These are phyloP conservation scores for Quillaja saponaria DNA, from an alignment of 306 rosid species.

Conservation along the genomic window DNA sequence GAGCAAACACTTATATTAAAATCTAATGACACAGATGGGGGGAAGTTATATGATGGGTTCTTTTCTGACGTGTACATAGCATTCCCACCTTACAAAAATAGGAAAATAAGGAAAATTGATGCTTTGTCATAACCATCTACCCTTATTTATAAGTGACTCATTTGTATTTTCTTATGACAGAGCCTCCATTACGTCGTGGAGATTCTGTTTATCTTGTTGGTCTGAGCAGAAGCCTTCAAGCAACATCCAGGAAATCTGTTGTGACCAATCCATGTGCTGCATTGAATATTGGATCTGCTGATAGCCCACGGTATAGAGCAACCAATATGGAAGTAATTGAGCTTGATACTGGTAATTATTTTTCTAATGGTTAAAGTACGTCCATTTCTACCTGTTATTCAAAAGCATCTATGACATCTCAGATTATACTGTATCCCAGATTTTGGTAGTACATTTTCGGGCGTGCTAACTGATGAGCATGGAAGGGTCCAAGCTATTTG, in stretches of 20 bases:
- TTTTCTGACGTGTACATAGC: no score
- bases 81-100: no score
- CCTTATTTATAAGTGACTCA: conserved; percentile 4
- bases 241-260: conserved; percentile 94
- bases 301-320: conserved; percentile 89
- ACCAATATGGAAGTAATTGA: conserved; percentile 98
- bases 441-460: conserved; percentile 94
- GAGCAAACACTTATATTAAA: conserved; percentile 17
- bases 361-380: conserved; percentile 1
- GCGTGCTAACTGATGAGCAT: conserved; percentile 85
- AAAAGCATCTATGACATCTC: conserved; percentile 18
- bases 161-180: conserved; percentile 46
- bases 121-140: conserved; percentile 11
- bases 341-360: conserved; percentile 84
- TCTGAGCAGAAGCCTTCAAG: conserved; percentile 96
- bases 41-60: conserved; percentile 8
- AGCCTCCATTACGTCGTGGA: conserved; percentile 80
- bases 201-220: conserved; percentile 95
- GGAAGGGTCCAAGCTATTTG: conserved; percentile 96
- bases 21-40: conserved; percentile 19
- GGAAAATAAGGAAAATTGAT: background rate
- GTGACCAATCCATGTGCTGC: conserved; percentile 96
- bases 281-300: conserved; percentile 85
- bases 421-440: conserved; percentile 45
- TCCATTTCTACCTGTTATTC: conserved; percentile 12